A percentile compares a stretch with the other conserved stretches of the same genome.
These are phyloP conservation scores for Xylaria scruposa DNA, from an alignment of 495 filamentous ascomycete species.

Conservation along the genomic window DNA sequence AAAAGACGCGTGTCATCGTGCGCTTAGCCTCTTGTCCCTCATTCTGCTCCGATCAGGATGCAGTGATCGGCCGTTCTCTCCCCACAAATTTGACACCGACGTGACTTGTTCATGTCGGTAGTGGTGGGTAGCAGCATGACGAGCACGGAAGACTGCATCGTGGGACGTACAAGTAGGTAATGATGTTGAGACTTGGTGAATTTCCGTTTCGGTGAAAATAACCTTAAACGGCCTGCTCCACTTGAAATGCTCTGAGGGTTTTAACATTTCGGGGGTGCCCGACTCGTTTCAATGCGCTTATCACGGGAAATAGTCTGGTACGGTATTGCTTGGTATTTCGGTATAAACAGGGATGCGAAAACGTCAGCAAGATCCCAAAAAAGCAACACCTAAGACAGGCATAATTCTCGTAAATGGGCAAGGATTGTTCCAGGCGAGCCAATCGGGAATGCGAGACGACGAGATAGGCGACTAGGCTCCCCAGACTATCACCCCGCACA, in stretches of 20 bases:
- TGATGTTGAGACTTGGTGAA: background rate
- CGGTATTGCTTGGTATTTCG: conserved; percentile 6
- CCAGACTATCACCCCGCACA: conserved; percentile 29
- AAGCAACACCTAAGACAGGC: conserved; percentile 27
- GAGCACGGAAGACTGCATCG: background rate
- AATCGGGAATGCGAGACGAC: conserved; percentile 21
- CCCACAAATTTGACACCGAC: conserved; percentile 14
- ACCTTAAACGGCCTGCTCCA: background rate
- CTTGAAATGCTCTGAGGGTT: background rate
- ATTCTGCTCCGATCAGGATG: conserved; percentile 9
- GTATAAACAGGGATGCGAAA: background rate
- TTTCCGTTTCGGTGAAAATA: background rate
- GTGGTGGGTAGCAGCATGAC: conserved; percentile 12
- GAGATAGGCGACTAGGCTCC: conserved; percentile 22
- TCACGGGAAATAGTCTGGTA: conserved; percentile 5
- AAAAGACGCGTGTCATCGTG: conserved; percentile 24
- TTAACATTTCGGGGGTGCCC: conserved; percentile 12
- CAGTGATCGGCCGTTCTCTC: conserved; percentile 7
- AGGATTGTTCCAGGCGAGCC: conserved; percentile 17
- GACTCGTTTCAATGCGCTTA: conserved; percentile 13
- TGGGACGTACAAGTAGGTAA: background rate
- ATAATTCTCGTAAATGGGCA: conserved; percentile 12
- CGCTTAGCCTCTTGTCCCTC: conserved; percentile 16
- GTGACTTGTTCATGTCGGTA: conserved; percentile 19
- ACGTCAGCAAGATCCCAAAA: conserved; percentile 23